These are phyloP conservation scores for Aspergillus sp. DNA, from an alignment of 2,329 filamentous ascomycete species.

Conservation along the genomic window DNA sequence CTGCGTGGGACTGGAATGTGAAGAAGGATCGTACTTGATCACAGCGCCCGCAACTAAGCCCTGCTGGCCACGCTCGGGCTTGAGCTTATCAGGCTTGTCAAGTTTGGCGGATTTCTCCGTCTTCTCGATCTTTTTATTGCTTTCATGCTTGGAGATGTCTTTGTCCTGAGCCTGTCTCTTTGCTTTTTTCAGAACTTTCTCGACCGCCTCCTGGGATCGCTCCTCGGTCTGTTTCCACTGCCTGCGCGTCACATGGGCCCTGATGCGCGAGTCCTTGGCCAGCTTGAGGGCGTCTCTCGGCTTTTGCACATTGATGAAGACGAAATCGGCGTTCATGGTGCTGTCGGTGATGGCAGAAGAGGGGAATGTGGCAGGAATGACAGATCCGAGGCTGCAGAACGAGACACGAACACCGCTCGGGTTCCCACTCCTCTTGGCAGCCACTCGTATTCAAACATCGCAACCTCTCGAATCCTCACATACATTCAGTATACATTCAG, in stretches of 20 bases:
- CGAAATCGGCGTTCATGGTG: slow-evolving; percentile 12
- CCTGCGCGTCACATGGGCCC: slow-evolving; percentile 27
- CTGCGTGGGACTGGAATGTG: neutral
- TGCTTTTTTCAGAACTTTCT: slow-evolving; percentile 3
- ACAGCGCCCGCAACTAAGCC: neutral
- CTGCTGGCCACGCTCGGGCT: neutral
- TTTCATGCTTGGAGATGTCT: too few relatives aligned
- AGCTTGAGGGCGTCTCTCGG: slow-evolving; percentile 27
- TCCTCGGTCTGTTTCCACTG: slow-evolving; percentile 22
- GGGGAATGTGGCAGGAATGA: neutral
- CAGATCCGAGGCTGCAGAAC: too few relatives aligned
- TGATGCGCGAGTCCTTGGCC: slow-evolving; percentile 23
- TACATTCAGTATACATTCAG: too few relatives aligned
- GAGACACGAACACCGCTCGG: too few relatives aligned
- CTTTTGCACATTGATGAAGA: slow-evolving; percentile 28
- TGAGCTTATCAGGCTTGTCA: neutral
- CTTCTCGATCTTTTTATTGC: too few relatives aligned
- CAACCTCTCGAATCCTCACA: too few relatives aligned
- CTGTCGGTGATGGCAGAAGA: neutral
- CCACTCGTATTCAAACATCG: too few relatives aligned
- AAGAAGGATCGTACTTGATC: neutral
- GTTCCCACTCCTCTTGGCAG: too few relatives aligned
- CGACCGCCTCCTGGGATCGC: neutral
- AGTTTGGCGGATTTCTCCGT: too few relatives aligned
- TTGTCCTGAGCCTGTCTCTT: neutral